Evolutionary conservation across 352 stramenopile species (phyloP).

Genomic region (Phytophthora quininea): DNA sequence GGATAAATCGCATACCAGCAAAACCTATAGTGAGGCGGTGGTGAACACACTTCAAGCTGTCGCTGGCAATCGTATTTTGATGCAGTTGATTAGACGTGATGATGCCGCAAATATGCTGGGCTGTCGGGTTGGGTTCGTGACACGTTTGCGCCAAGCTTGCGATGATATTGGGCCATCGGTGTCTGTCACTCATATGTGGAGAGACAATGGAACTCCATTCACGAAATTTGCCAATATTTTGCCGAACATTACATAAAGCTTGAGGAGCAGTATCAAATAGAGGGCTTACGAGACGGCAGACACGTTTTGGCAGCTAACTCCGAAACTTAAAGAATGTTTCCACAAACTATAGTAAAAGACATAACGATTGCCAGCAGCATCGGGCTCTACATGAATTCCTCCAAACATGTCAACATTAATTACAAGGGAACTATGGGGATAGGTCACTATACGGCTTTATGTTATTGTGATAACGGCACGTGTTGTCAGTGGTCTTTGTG

Average conservation of each 20-base stretch:
- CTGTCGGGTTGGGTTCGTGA: constrained; percentile 1
- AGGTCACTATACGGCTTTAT: not conserved
- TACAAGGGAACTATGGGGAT: not conserved
- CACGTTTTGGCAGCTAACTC: not conserved
- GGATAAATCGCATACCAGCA: not conserved
- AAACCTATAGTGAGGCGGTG: not conserved
- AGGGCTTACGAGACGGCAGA: not conserved
- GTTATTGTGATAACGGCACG: no score
- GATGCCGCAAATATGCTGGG: constrained; percentile 3
- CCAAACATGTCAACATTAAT: not conserved
- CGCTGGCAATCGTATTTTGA: not conserved
- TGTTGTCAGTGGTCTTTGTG: no score
- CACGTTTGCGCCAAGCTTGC: not conserved
- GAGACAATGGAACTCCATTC: constrained; percentile 14
- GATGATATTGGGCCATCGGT: not conserved
- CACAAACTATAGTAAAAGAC: not conserved
- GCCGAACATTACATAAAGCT: not conserved
- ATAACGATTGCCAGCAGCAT: not conserved
- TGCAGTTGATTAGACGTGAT: not conserved
- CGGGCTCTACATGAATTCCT: not conserved
- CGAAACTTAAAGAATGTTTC: not conserved
- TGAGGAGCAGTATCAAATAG: not conserved
- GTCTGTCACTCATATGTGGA: not conserved
- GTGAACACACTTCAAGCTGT: not conserved
- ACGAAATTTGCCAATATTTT: constrained; percentile 15